Base-by-base conservation (phyloP, 2,329 filamentous ascomycete species). In the Beauveria asiatica region DNA sequence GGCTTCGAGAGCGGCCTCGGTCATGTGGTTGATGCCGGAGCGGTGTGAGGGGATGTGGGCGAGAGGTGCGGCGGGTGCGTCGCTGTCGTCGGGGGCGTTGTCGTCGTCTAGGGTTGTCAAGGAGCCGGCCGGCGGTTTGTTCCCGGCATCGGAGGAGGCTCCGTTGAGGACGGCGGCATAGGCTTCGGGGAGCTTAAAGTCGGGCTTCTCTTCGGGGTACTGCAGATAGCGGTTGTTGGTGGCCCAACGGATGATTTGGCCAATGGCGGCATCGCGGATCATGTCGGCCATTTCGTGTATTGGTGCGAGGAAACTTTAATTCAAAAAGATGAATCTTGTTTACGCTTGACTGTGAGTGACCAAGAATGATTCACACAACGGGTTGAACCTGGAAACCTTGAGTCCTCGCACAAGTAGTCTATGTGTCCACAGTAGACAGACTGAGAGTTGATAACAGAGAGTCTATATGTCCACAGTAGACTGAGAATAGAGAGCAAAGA, bases 201-300 rank as follows among this genome's bases (percentile, higher is more conserved):
- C 81, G 23, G 78, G 65, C 62, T 73, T 73, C 63, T 87, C 84
- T 72, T 86, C 84, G 17, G 83, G 83, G 62, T 86, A 86, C 61
- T 78, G 75, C 13, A 87, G 73, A 48, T 80, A 67, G 46, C 71
- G 76, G 67, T 83, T 83, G 37, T 71, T 70, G 3, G 83, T 82
- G 58, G 79, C 54, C 65, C 75, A 81, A 65, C 84, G 78, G 64
- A 86, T 76, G 53, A 85, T 64, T 65, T 86, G 83, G 65, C 84
- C 84, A 63, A 85, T 65, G 30, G 83, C 77, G 62, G 83, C 77
- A 60, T 86, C 83, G 68, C 82, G 74, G 60, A 86, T 67, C 23
- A 70, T 46, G 56, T 72, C 72, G 57, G 67, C 67, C 68, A 73
- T 67, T 42, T n/a, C 9, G 11, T 30, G 16, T n/a, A 21, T 48